phyloP scores from a whole-genome alignment of 2,329 filamentous ascomycete species.

The Zasmidium citrigriseum region DNA sequence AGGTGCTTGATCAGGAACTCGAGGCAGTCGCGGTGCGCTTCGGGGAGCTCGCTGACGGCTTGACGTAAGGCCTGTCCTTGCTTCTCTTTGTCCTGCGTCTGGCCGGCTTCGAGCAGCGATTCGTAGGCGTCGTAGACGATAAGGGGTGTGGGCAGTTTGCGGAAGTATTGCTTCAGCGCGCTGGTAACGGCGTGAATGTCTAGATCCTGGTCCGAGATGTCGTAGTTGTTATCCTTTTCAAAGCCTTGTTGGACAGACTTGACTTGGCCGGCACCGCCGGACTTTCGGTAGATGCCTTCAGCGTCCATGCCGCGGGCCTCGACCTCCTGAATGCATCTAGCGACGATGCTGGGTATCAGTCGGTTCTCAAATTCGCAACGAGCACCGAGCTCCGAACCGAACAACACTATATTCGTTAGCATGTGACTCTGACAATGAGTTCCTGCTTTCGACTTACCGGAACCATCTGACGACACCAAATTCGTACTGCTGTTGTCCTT shows the following conservation, averaged over 20 bases:
- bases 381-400: slow-evolving; percentile 85
- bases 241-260: slow-evolving; percentile 90
- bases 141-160: slow-evolving; percentile 83
- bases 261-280: slow-evolving; percentile 86
- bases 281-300: slow-evolving; percentile 97
- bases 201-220: slow-evolving; percentile 89
- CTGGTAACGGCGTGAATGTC: slow-evolving; percentile 97
- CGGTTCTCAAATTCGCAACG: slow-evolving; percentile 86
- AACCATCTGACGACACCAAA: slow-evolving; percentile 36
- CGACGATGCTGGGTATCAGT: slow-evolving; percentile 87
- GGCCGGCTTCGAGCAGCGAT: slow-evolving; percentile 71
- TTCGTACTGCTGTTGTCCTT: slow-evolving; percentile 50
- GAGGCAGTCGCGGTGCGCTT: slow-evolving; percentile 81
- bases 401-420: slow-evolving; percentile 57
- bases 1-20: slow-evolving; percentile 95
- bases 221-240: slow-evolving; percentile 73
- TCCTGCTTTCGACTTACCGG: slow-evolving; percentile 26
- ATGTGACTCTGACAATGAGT: slow-evolving; percentile 5
- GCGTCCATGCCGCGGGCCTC: slow-evolving; percentile 95
- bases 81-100: slow-evolving; percentile 63
- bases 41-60: slow-evolving; percentile 76
- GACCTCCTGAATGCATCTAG: slow-evolving; percentile 93
- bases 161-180: slow-evolving; percentile 95
- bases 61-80: slow-evolving; percentile 71
- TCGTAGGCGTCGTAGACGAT: slow-evolving; percentile 95